Base-by-base conservation (phyloP, 2,329 filamentous ascomycete genomes). In the Fusarium pseudoanthophilum region DNA sequence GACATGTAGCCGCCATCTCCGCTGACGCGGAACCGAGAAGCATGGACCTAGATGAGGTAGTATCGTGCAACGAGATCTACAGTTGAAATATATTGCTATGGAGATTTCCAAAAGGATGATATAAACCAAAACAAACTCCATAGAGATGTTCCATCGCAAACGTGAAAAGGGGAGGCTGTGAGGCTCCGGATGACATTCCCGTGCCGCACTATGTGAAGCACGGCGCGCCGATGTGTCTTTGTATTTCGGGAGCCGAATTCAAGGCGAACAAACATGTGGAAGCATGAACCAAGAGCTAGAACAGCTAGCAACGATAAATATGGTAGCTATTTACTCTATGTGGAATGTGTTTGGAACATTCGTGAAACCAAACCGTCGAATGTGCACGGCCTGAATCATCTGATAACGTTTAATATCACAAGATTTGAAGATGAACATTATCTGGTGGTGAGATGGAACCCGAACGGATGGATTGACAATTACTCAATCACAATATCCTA, bases 61-160 rank as follows among this genome's bases (percentile, higher is more conserved):
- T 48, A 74, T 74, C 59, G 67, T 21, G 59, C 14, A 46, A 49
- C 36, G 52, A 45, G 72, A 74, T 74, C 72, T 61, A 49, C 52
- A 49, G 40, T 32, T 49, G 34, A 42, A 55, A 49, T 42, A 46
- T 39, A 65, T 43, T 51, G 32, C 24, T 48, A 70, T 59, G 46
- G 52, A 53, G 52, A 51, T 67, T 67, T 51, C 28, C 9, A n/a
- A 36, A 55, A n/a, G 37, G 52, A 57, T 53, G 55, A 40, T 45
- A 37, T 40, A 53, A 60, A 59, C 20, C 20, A 56, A 21, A n/a
- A 20, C 18, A 48, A 32, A 42, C 24, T 26, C 39, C 30, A 24
- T 32, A 24, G 26, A 40, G 10, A n/a, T n/a, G 11, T 10, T 34
- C 20, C 48, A 30, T 30, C 43, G 14, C 18, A 49, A 28, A 65